Base-by-base conservation (phyloP, 2,329 filamentous ascomycete genomes). In the Penicillium palitans region DNA sequence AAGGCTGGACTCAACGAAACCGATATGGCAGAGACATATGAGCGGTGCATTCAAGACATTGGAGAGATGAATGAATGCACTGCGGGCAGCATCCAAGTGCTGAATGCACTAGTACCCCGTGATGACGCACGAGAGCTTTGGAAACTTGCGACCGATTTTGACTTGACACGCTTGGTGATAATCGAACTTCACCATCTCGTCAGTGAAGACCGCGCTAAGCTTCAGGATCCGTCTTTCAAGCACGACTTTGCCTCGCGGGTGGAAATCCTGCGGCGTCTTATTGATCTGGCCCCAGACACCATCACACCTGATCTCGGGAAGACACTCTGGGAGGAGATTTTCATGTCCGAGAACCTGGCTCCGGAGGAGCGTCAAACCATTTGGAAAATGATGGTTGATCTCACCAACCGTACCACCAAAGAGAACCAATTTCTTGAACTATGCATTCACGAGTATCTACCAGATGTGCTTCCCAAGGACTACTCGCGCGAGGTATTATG, bases 11-110 rank as follows among this genome's bases (percentile, higher is more conserved):
- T 84, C 6, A 80, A 80, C 37, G 70, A 76, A 1, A 77, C 83
- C 6, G 85, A 85, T 59, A 86, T 88, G 47, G 79, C 81, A 57
- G 77, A 81, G 21, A 84, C 95, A 17, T 90, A 89, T 62, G 72
- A 80, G 47, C 81, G 82, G 53, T 95, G 90, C 70, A 81, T 92
- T 48, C 66, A 81, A 46, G 88, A 93, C 66, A 87, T 96, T 46
- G 79, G 82, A 3, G 76, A 81, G 24, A 86, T 83, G 70, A 87
- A 87, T 2, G 62, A 77, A 10, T 88, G 86, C 15, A 86, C 88
- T 0, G 82, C 90, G 7, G 91, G 91, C 1, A 95, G 90, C 65
- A 81, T 93, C 21, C 88, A 86, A 68, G 87, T 87, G 17, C 77
- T 91, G 47, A 74, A 78, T 71, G 68, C 78, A 37, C 70, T 79